Evolutionary conservation across 345 rosid genomes (phyloP), one percentile per base, ranked within the genome.

Genomic region (Linum tenue): DNA sequence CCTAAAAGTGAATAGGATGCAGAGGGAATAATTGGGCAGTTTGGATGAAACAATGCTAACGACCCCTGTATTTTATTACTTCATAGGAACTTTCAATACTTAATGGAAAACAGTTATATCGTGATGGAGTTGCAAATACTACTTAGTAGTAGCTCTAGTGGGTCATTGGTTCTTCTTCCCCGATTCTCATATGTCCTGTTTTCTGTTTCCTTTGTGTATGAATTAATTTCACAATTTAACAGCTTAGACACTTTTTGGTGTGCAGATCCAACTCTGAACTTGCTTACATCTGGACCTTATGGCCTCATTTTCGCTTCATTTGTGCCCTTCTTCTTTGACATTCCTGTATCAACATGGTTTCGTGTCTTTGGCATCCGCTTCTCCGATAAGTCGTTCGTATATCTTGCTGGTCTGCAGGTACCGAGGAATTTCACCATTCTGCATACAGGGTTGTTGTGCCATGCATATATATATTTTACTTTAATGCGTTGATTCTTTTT

Each of bases 361-460:
- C 82, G 78, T 51, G 78, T 90, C 43, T 79, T 82, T 62, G 88
- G 95, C 22, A 66, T 83, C 67, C 81, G 64, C 71, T 84, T 94
- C 85, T 86, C 99, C 51, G 89, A 94, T 64, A 94, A 94, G 76
- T 77, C 97, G 56, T 90, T 94, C 83, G 81, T 90, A 71, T 94
- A 94, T 81, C 86, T 94, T 59, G 97, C 97, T 31, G 99, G 97
- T 73, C 80, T 87, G 74, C 97, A 90, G 96, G 99, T 94, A 78
- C 59, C 59, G 40, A 66, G 37, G 63, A n/a, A 10, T 37, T 69
- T 66, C 15, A 10, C 22, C 56, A 67, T 22, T 0, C 44, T 4
- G 37, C 31, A 14, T 39, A 11, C 36, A 12, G 35, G 48, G 31
- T 38, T 39, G 17, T 51, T 57, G 22, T 48, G 43, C n/a, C n/a